Percentiles rank a stretch among this genome's conserved stretches.
Evolutionary conservation across 768 basidiomycete species (phyloP).

Genomic region (Termitomyces sp.): DNA sequence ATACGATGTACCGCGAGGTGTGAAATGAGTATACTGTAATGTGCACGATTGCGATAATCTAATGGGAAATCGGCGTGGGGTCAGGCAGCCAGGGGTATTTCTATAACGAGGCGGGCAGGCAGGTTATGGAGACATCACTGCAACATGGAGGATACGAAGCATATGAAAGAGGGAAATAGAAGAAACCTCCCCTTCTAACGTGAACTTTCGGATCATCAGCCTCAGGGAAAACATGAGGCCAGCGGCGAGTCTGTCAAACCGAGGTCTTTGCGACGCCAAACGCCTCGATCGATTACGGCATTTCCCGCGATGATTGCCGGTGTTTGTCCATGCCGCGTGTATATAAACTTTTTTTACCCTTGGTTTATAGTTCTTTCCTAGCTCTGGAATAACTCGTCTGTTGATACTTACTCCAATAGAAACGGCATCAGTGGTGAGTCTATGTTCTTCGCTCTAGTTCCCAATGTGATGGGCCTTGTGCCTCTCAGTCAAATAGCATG

Average conservation of each 20-base stretch:
- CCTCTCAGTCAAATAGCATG: conserved; percentile 42
- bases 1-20: conserved; percentile 29
- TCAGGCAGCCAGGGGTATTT: conserved; percentile 13
- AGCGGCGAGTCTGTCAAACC: conserved; percentile 9
- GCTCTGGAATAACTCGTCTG: too few species aligned
- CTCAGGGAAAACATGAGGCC: conserved; percentile 43
- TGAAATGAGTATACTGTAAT: conserved; percentile 4
- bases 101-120: conserved; percentile 14
- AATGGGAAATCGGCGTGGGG: conserved; percentile 10
- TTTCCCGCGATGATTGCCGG: conserved; percentile 6
- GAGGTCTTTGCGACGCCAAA: background rate
- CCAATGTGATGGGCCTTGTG: conserved; percentile 35
- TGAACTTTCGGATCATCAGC: conserved; percentile 25
- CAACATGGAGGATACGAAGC: conserved; percentile 2
- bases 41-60: conserved; percentile 19
- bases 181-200: conserved; percentile 1
- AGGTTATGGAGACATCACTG: conserved; percentile 12
- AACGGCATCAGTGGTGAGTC: conserved; percentile 13
- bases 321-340: background rate
- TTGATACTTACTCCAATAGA: too few species aligned
- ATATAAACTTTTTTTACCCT: background rate
- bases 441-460: background rate
- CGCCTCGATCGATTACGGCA: background rate
- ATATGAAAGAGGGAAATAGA: background rate
- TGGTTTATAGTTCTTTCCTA: too few species aligned